Conservation (phyloP, 2,329 filamentous ascomycete genomes). For the Ophiostoma angusticollis region DNA sequence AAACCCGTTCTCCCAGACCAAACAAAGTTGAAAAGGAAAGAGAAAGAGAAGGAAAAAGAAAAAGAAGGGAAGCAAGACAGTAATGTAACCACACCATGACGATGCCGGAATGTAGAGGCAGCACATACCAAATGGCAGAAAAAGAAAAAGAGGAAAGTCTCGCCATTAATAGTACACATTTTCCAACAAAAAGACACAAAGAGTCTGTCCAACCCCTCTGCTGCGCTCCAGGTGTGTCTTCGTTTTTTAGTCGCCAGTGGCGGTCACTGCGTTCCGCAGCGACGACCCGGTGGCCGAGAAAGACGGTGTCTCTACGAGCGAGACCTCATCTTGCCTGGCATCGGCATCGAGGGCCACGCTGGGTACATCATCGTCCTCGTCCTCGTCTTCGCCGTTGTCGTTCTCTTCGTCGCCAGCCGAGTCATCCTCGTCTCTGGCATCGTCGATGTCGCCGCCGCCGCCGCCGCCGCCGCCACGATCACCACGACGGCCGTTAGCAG, state of each 20-base stretch:
- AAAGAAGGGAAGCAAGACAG: not conserved
- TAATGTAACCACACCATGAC: too few relatives aligned
- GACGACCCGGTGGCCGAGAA: constrained; percentile 10
- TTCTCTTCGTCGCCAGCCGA: not conserved
- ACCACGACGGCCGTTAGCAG: too few relatives aligned
- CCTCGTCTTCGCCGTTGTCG: constrained; percentile 8
- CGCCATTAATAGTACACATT: constrained; percentile 1
- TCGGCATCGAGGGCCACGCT: constrained; percentile 10
- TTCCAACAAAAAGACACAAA: too few relatives aligned
- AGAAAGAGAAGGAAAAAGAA: not conserved
- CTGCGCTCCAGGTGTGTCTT: not conserved
- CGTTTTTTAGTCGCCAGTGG: constrained; percentile 3
- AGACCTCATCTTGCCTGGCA: constrained; percentile 11
- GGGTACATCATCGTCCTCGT: constrained; percentile 8
- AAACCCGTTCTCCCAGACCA: too few relatives aligned
- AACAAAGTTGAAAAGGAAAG: not conserved
- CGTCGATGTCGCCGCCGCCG: constrained; percentile 1
- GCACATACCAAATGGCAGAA: not conserved
- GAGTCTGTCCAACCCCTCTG: not conserved
- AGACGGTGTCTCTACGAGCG: constrained; percentile 11
- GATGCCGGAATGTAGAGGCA: too few relatives aligned
- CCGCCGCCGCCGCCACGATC: too few relatives aligned
- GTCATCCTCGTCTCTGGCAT: not conserved
- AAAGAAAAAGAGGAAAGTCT: not conserved
- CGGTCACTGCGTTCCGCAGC: constrained; percentile 10